phyloP scores from a whole-genome alignment of 2,329 filamentous ascomycete species.

The Aspergillus bombycis region DNA sequence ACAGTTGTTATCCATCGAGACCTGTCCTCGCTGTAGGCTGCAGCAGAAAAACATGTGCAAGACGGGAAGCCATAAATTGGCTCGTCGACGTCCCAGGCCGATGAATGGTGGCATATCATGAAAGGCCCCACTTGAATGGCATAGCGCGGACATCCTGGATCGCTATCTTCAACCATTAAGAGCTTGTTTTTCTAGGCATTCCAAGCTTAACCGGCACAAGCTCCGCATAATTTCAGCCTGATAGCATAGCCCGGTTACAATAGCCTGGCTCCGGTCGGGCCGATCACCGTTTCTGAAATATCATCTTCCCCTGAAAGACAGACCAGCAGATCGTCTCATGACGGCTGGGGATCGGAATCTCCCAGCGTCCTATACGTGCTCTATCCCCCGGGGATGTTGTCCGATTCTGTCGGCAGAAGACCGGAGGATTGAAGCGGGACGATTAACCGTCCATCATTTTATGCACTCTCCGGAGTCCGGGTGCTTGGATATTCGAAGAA shows the following conservation, averaged over 20 bases:
- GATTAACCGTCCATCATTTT: neutral
- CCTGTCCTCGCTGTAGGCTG: neutral
- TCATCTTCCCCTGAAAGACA: neutral
- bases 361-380: neutral
- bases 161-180: neutral
- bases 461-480: neutral
- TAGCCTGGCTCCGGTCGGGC: neutral
- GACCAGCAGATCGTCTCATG: neutral
- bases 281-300: neutral
- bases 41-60: neutral
- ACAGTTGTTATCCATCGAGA: neutral
- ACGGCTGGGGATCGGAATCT: too few species aligned
- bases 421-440: neutral
- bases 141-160: neutral
- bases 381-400: neutral
- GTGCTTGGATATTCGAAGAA: too few species aligned
- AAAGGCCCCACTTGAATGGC: neutral
- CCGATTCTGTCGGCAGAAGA: too few species aligned
- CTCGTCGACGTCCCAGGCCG: neutral
- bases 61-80: neutral
- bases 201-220: neutral
- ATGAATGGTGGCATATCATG: neutral
- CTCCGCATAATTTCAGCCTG: neutral
- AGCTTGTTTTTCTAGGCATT: neutral
- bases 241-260: neutral